Evolutionary conservation across 371 early-diverging fungal species (phyloP).

Genomic region (Gilbertella persicaria): DNA sequence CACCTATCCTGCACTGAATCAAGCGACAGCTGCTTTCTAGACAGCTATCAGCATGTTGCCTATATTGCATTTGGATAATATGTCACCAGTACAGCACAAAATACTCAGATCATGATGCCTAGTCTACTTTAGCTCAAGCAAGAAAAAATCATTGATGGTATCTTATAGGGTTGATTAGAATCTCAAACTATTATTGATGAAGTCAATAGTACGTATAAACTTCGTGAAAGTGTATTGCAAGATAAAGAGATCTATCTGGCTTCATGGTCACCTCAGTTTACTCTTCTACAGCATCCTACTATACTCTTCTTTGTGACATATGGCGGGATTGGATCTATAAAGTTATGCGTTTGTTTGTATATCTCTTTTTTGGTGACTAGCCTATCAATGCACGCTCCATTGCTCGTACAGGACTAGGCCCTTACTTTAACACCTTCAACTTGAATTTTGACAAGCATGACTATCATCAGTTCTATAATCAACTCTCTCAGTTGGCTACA

Average conservation of each 20-base stretch:
- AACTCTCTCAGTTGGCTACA: not conserved
- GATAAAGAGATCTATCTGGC: conserved; percentile 5
- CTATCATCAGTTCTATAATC: not conserved
- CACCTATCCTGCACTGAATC: conserved; percentile 19
- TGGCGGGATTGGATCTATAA: conserved; percentile 35
- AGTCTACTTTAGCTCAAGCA: conserved; percentile 15
- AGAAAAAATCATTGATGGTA: conserved; percentile 24
- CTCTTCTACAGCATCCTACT: conserved; percentile 37
- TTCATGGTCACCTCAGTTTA: conserved; percentile 40
- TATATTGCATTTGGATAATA: conserved; percentile 44
- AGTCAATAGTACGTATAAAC: not conserved
- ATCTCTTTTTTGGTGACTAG: conserved; percentile 47
- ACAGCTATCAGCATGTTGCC: conserved; percentile 17
- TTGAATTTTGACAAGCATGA: not conserved
- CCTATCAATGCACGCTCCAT: conserved; percentile 11
- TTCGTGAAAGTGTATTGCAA: not conserved
- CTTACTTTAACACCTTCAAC: not conserved
- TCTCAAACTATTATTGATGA: conserved; percentile 1
- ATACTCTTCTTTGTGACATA: conserved; percentile 36
- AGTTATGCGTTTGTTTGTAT: conserved; percentile 29
- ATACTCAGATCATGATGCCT: conserved; percentile 20
- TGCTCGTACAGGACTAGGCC: conserved; percentile 3
- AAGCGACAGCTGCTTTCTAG: conserved; percentile 11
- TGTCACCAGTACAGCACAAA: not conserved
- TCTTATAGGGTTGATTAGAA: conserved; percentile 30